phyloP scores from a whole-genome alignment of 805 yeast species.

The Metschnikowia amazonensis region DNA sequence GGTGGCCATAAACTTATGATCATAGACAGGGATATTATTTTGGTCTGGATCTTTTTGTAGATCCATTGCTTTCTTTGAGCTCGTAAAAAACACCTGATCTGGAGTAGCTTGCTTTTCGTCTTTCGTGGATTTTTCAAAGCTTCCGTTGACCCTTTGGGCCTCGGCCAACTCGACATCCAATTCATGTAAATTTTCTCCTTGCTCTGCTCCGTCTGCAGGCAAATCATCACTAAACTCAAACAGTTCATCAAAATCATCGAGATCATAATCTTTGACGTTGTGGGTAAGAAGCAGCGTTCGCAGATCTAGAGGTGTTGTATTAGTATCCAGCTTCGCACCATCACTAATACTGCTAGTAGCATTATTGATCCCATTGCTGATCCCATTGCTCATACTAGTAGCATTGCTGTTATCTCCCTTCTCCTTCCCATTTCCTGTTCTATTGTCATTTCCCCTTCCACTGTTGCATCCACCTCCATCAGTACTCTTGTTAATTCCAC shows the following conservation, averaged over 20 bases:
- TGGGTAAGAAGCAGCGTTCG: background rate
- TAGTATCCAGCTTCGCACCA: too few species aligned
- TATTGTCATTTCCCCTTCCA: too few species aligned
- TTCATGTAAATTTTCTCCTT: constrained; percentile 9
- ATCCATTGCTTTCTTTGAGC: constrained; percentile 19
- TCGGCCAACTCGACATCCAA: constrained; percentile 3
- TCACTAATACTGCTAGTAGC: background rate
- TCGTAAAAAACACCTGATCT: constrained; percentile 18
- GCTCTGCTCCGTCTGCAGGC: constrained; percentile 19
- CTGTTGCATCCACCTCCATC: too few species aligned
- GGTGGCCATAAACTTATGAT: constrained; percentile 45
- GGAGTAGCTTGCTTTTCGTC: constrained; percentile 9
- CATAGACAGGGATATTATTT: constrained; percentile 54
- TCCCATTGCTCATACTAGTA: too few species aligned
- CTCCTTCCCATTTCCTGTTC: too few species aligned
- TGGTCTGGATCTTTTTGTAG: constrained; percentile 15
- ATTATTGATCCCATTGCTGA: background rate
- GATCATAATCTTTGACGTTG: constrained; percentile 14
- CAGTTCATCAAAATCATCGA: constrained; percentile 39
- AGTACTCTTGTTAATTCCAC: background rate
- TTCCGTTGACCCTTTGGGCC: background rate
- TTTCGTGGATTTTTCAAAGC: background rate
- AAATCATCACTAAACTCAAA: constrained; percentile 40
- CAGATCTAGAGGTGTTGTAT: background rate
- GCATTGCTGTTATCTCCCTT: too few species aligned